Evolutionary conservation across 495 filamentous ascomycete species (phyloP).

Genomic region (Podospora comata): DNA sequence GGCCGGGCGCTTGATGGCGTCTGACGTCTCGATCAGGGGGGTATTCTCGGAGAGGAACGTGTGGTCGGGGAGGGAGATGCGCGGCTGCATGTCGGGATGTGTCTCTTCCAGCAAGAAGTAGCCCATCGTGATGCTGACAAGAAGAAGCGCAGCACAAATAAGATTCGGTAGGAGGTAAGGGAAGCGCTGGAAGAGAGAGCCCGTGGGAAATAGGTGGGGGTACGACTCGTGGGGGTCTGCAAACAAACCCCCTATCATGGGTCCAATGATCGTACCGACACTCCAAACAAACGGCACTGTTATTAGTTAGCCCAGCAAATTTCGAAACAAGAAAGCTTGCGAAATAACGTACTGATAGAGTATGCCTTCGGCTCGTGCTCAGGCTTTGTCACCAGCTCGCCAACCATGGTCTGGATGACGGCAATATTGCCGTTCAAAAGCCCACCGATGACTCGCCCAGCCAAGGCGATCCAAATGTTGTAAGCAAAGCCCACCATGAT

Average conservation of each 20-base stretch:
- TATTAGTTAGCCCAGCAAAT: not conserved
- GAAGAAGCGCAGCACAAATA: conserved; percentile 67
- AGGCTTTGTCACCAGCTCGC: conserved; percentile 71
- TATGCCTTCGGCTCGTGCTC: conserved; percentile 81
- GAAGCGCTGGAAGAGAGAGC: conserved; percentile 66
- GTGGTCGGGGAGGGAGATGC: conserved; percentile 50
- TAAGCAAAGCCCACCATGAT: conserved; percentile 77
- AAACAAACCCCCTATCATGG: conserved; percentile 75
- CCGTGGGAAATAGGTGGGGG: conserved; percentile 59
- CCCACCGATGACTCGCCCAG: conserved; percentile 73
- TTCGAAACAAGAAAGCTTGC: conserved; percentile 22
- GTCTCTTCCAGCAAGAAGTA: conserved; percentile 75
- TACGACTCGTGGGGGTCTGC: conserved; percentile 68
- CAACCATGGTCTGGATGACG: conserved; percentile 91
- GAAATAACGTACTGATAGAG: conserved; percentile 50
- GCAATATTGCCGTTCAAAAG: conserved; percentile 84
- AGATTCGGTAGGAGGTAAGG: conserved; percentile 83
- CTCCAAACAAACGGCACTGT: conserved; percentile 80
- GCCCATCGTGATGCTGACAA: conserved; percentile 70
- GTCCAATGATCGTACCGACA: conserved; percentile 79
- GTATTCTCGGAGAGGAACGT: conserved; percentile 60
- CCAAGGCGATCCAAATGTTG: conserved; percentile 74
- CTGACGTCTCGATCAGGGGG: conserved; percentile 67
- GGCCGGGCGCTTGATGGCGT: conserved; percentile 63
- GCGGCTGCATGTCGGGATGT: conserved; percentile 72